Base-by-base conservation (phyloP, 73 alveolate genomes). In the Vitrella brassicaformis region DNA sequence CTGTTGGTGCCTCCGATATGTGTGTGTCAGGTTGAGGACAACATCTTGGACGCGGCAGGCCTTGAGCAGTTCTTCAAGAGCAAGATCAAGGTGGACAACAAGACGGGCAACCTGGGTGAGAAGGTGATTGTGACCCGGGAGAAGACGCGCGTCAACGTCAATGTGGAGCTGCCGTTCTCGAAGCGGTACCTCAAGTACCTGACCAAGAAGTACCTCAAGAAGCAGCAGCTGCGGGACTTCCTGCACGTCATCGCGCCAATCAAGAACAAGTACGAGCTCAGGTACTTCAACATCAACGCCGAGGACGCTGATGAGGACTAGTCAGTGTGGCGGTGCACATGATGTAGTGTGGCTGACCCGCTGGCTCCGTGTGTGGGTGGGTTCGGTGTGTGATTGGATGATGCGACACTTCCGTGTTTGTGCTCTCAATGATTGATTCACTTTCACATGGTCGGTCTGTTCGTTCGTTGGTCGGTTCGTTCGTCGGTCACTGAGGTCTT, bases 141-240 rank as follows among this genome's bases (percentile, higher is more conserved):
- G 71, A 69, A 77, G 72, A 27, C 66, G 25, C 73, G 71, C 82
- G 73, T 87, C 87, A 68, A 75, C 39, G 90, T 87, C 65, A 66
- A 66, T 27, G 84, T 87, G 56, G 88, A 75, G 81, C 31, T 83
- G 28, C 93, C 93, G 0, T 84, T 87, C 90, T 82, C 90, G 90
- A 87, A 87, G 93, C 87, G 93, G 30, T 87, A 87, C 85, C 78
- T 87, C 71, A 87, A 87, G 90, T 87, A 87, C 83, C 66, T 87
- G 85, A 79, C 90, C 79, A 87, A 87, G 93, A 83, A 84, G 81
- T 84, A 87, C 81, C 76, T 87, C 76, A 87, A 87, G 93, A 84
- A 85, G 80, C 89, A 86, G 68, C 90, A 87, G 73, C 28, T 67
- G 28, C 47, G 78, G 30, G 85, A 77, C 18, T 87, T 77, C 80